phyloP scores from a whole-genome alignment of 306 rosid species.

The Erythrophleum fordii region DNA sequence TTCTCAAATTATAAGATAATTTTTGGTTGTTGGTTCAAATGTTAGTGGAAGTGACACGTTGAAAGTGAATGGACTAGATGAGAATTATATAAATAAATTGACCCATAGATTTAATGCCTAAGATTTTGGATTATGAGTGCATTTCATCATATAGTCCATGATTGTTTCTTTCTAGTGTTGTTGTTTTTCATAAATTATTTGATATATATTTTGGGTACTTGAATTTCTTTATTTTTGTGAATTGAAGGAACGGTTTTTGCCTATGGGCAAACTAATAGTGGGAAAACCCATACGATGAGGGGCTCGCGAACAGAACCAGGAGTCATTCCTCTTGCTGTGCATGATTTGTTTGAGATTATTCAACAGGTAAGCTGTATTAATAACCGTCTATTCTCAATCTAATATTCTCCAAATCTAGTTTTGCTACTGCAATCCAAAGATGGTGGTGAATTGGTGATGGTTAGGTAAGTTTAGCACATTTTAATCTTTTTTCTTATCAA shows the following conservation, averaged over 20 bases:
- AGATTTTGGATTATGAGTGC: not conserved
- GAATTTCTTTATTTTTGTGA: constrained; percentile 19
- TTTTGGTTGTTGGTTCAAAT: not conserved
- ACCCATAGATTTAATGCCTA: not conserved
- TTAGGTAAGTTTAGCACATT: not conserved
- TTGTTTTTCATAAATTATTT: not conserved
- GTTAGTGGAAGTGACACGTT: not conserved
- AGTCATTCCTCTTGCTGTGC: constrained; percentile 88
- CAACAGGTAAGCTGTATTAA: constrained; percentile 54
- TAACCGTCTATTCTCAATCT: not conserved
- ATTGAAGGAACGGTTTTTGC: constrained; percentile 90
- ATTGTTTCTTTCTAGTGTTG: not conserved
- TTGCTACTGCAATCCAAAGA: not conserved
- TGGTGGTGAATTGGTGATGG: not conserved
- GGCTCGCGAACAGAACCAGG: constrained; percentile 79
- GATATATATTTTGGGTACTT: not conserved
- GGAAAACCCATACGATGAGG: constrained; percentile 92
- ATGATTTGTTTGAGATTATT: constrained; percentile 65
- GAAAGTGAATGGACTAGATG: not conserved
- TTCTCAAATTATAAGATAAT: constrained; percentile 5
- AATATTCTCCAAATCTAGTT: not conserved
- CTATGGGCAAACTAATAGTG: constrained; percentile 96
- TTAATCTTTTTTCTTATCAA: not conserved
- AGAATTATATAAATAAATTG: not conserved
- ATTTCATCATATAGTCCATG: not conserved